These are phyloP conservation scores for Neofusicoccum sp. DNA, from an alignment of 2,329 filamentous ascomycete species.

Conservation along the genomic window DNA sequence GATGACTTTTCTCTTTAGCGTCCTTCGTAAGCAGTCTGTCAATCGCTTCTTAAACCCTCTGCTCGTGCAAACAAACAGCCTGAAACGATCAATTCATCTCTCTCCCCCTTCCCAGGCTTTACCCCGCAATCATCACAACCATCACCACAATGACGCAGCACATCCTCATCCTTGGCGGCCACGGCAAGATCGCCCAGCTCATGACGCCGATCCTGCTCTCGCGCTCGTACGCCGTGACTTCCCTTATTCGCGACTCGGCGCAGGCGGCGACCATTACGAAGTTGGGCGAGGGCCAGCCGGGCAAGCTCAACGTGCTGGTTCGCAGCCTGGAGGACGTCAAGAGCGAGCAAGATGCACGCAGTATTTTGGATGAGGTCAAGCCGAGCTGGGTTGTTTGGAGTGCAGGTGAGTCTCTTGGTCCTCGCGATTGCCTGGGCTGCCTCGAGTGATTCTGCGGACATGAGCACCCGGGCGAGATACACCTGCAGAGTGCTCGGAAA, in stretches of 20 bases:
- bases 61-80: background rate
- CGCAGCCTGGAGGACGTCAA: conserved; percentile 70
- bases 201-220: conserved; percentile 74
- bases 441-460: too few relatives aligned
- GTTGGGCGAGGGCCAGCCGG: conserved; percentile 58
- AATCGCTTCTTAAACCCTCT: too few relatives aligned
- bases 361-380: conserved; percentile 60
- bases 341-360: conserved; percentile 59
- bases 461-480: too few relatives aligned
- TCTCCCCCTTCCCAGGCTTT: background rate
- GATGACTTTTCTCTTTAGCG: too few relatives aligned
- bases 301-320: conserved; percentile 67
- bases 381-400: conserved; percentile 68
- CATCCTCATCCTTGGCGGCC: conserved; percentile 73
- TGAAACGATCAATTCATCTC: background rate
- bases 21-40: too few relatives aligned
- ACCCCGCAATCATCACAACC: background rate
- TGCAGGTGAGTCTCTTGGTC: conserved; percentile 51
- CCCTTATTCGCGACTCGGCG: conserved; percentile 70
- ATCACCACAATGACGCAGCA: conserved; percentile 30
- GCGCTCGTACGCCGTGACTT: conserved; percentile 74
- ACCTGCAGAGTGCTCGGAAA: too few relatives aligned
- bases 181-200: conserved; percentile 73
- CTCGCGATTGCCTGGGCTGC: background rate
- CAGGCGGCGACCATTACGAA: conserved; percentile 64